Evolutionary conservation across 768 basidiomycete genomes (phyloP), one percentile per base, ranked within the genome.

Genomic region (Xerocomellus amylosporus): DNA sequence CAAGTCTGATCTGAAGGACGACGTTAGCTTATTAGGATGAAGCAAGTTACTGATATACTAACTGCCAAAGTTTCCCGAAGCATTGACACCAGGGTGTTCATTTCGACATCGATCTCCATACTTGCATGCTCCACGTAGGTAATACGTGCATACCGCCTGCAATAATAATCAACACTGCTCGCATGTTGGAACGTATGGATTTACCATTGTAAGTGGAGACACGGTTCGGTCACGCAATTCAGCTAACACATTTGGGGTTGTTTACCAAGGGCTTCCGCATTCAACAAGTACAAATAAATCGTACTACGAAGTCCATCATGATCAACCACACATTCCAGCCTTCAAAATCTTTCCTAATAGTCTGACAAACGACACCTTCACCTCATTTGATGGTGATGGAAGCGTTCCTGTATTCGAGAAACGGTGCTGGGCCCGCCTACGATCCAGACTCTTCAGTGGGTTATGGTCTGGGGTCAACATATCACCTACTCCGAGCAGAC

Each of bases 61-160:
- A 86, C 84, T 79, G 44, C 79, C 78, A 68, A 84, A 85, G 8
- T 67, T 73, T 54, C 58, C 54, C 48, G 62, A 31, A 51, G 79
- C 56, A 47, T 47, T 24, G 24, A 4, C 24, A 4, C 24, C 61
- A 33, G 79, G 84, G 65, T 89, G 88, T 58, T 88, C 85, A 60
- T 87, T 83, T 59, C 80, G 77, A 66, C 88, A 90, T 34, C 69
- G 71, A 46, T 75, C 71, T 4, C 88, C 88, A 60, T 85, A 90
- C 61, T 74, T 81, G 72, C 88, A 90, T 34, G 72, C 62, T 8
- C 87, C 88, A 15, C 81, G 79, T 40, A 85, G 64, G 63, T 77
- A 88, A 68, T 75, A 90, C 43, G 77, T 73, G 63, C 88, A 90
- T 0, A 86, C 77, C 8, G 66, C 66, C 87, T 87, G 39, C 37